Base-by-base conservation (phyloP, 2,329 filamentous ascomycete genomes). In the Hypoxylon sp. region DNA sequence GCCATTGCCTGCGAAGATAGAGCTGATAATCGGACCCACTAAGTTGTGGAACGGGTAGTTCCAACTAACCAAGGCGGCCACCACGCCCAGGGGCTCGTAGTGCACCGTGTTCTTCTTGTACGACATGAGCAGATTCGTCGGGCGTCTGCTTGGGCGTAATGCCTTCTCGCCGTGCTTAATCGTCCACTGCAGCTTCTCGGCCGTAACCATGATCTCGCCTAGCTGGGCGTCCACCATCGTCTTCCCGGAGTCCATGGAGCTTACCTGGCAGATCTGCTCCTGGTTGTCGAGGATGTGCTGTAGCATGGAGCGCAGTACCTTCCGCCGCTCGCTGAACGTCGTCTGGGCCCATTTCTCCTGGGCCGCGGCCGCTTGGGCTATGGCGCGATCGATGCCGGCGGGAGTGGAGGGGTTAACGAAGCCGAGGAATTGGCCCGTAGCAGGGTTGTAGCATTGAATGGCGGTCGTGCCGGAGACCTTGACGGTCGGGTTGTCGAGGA, bases 21-120 rank as follows among this genome's bases (percentile, higher is more conserved):
- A 89, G 70, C 92, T 94, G 76, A 98, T 96, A 70, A 97, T 87
- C 12, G 95, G 96, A 0, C 92, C 93, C 48, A 98, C 87, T 68
- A 98, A 84, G 79, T 99, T 99, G 81, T 99, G 96, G 79, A 98
- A 97, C 45, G 93, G 89, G 77, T 93, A 98, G 82, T 99, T 99
- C 96, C 96, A 99, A 76, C 92, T 96, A 44, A 99, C 93, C 54
- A 95, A 90, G 16, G 96, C 95, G 9, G 93, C 91, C 4, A 99
- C 92, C 33, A 99, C 93, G 14, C 96, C 96, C 18, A 98, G 82
- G 12, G 96, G 95, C 79, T 99, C 94, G 78, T 97, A 99, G 51
- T 87, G 82, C 26, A 99, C 93, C 67, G 89, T 90, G 76, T 97
- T 97, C 77, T 87, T 89, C 85, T 99, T 99, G 81, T 98, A 97